Conservation (phyloP, 768 basidiomycete genomes). For the Mycena vitilis region DNA sequence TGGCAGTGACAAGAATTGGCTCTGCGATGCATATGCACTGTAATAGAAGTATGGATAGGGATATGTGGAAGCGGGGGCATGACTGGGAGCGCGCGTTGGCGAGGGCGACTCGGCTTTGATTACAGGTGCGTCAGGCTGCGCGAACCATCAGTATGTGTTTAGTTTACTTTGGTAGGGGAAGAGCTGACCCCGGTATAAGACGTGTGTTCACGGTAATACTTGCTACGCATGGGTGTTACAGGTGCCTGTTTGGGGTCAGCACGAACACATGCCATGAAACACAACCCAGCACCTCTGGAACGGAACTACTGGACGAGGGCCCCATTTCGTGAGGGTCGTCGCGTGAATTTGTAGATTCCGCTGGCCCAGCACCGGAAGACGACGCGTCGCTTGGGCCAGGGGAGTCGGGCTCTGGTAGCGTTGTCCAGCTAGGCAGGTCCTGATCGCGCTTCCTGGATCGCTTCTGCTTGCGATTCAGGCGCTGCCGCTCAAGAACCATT, state of each 20-base stretch:
- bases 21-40: slow-evolving; percentile 41
- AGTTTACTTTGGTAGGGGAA: neutral
- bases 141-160: slow-evolving; percentile 2
- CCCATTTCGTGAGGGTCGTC: slow-evolving; percentile 53
- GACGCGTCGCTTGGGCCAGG: slow-evolving; percentile 66
- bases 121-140: slow-evolving; percentile 23
- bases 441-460: slow-evolving; percentile 60
- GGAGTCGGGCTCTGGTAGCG: slow-evolving; percentile 55
- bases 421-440: slow-evolving; percentile 40
- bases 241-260: slow-evolving; percentile 41
- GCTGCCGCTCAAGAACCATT: slow-evolving; percentile 78
- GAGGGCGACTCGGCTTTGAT: slow-evolving; percentile 42
- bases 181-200: slow-evolving; percentile 48
- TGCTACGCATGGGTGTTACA: slow-evolving; percentile 69
- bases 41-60: slow-evolving; percentile 54
- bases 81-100: slow-evolving; percentile 37
- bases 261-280: slow-evolving; percentile 45
- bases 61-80: slow-evolving; percentile 33
- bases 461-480: slow-evolving; percentile 66
- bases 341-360: slow-evolving; percentile 68
- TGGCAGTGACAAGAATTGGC: slow-evolving; percentile 39
- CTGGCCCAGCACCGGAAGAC: slow-evolving; percentile 51
- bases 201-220: slow-evolving; percentile 68
- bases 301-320: slow-evolving; percentile 37
- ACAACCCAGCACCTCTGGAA: slow-evolving; percentile 52